A percentile compares a stretch with the other conserved stretches of the same genome.
phyloP scores from a whole-genome alignment of 441 rosid species.

The Populus trichocarpa region DNA sequence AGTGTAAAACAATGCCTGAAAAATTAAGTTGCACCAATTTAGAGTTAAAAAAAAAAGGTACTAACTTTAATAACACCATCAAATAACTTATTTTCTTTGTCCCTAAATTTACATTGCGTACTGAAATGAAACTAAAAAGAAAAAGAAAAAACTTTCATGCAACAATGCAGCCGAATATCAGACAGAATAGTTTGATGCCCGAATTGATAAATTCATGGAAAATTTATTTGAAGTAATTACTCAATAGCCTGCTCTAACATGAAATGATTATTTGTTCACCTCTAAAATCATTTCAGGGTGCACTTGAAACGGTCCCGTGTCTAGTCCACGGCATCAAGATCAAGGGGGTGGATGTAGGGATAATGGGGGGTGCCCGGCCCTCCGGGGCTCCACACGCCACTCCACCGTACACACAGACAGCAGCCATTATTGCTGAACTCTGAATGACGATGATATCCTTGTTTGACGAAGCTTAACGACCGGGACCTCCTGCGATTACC shows the following conservation, averaged over 20 bases:
- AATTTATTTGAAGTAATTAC: background rate
- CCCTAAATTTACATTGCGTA: background rate
- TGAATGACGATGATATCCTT: background rate
- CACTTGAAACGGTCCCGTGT: background rate
- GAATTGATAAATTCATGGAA: too few relatives aligned
- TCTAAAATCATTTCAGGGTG: too few relatives aligned
- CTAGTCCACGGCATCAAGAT: background rate
- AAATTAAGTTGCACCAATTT: rapidly evolving
- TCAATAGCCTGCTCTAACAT: background rate
- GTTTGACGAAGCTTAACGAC: background rate
- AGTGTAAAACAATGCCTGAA: rapidly evolving
- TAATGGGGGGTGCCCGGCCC: background rate
- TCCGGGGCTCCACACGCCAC: background rate
- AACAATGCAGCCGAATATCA: too few relatives aligned
- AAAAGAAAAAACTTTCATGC: too few relatives aligned
- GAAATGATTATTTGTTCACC: background rate
- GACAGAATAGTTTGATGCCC: too few relatives aligned
- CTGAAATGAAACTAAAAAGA: background rate
- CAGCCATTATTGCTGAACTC: background rate
- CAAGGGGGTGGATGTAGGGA: background rate
- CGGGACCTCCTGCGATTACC: background rate
- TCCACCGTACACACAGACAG: background rate
- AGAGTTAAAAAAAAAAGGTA: too few relatives aligned
- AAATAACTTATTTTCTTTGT: too few relatives aligned
- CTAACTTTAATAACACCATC: background rate